phyloP scores from a whole-genome alignment of 163 green algal species.

The Scenedesmus sp. region DNA sequence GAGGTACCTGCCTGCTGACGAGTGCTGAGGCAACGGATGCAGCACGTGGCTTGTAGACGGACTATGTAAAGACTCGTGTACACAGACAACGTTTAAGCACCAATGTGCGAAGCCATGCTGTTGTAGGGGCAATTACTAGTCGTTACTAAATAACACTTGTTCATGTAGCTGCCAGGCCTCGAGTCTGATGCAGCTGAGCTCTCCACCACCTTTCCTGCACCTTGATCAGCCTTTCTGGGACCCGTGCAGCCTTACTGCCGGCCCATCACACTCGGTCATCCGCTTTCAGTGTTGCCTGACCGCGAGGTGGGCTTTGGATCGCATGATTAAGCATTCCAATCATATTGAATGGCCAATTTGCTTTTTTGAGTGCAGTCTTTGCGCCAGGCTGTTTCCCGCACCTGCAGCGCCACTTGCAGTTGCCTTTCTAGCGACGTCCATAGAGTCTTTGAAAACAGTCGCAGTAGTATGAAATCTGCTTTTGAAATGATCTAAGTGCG shows the following conservation, averaged over 20 bases:
- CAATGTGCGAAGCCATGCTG: not conserved
- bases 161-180: not conserved
- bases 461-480: not conserved
- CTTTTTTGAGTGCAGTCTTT: not conserved
- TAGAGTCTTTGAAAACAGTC: not conserved
- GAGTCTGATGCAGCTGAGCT: not conserved
- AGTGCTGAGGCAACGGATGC: not conserved
- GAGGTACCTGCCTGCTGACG: not conserved
- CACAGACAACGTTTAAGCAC: not conserved
- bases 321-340: not conserved
- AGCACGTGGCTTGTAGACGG: too few species aligned
- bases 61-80: too few species aligned
- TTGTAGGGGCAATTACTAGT: not conserved
- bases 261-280: not conserved
- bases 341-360: not conserved
- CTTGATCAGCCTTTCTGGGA: not conserved
- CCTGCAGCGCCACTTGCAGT: conserved; percentile 8
- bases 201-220: not conserved
- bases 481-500: not conserved
- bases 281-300: not conserved
- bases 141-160: not conserved
- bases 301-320: not conserved
- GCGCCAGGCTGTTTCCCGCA: not conserved
- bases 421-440: not conserved
- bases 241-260: not conserved